Percentiles rank a stretch among this genome's conserved stretches.
phyloP scores from a whole-genome alignment of 176 grass and related monocot species.

The Oryza longistaminata region DNA sequence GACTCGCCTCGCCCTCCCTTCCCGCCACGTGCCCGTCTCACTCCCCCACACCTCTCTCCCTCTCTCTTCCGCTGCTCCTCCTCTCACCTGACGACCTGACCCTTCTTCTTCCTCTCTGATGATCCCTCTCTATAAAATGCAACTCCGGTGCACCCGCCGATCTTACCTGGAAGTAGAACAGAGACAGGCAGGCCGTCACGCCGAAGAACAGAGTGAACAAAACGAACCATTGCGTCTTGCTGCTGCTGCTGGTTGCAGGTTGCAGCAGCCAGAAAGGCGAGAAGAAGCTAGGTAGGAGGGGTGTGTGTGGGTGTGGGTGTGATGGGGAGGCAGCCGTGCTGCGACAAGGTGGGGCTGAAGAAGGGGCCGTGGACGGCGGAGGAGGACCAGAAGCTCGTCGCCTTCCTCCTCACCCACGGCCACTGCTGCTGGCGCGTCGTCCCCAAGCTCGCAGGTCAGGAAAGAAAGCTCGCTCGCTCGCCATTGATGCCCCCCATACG shows the following conservation, averaged over 20 bases:
- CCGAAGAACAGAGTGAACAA: neutral
- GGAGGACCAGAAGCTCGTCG: conserved; percentile 87
- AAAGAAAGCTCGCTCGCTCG: neutral
- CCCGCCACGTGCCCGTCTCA: conserved; percentile 37
- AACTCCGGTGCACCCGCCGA: neutral
- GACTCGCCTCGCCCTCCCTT: neutral
- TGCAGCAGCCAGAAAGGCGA: neutral
- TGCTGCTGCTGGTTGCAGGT: neutral
- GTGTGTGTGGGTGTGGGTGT: neutral
- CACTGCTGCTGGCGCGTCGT: conserved; percentile 93
- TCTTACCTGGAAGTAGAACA: conserved; percentile 48
- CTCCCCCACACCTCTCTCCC: neutral
- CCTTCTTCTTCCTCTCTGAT: neutral
- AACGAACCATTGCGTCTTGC: neutral
- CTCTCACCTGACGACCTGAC: neutral
- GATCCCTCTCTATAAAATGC: conserved; percentile 40
- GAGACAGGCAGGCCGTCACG: conserved; percentile 19
- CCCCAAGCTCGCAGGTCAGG: conserved; percentile 81
- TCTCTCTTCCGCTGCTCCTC: neutral
- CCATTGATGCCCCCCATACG: neutral
- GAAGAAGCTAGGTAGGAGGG: neutral
- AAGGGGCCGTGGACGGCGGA: conserved; percentile 89
- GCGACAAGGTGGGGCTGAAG: conserved; percentile 82
- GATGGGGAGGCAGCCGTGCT: conserved; percentile 96
- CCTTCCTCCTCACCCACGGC: conserved; percentile 75